These are phyloP conservation scores for Fusarium nurragi DNA, from an alignment of 2,329 filamentous ascomycete genomes.

Conservation along the genomic window DNA sequence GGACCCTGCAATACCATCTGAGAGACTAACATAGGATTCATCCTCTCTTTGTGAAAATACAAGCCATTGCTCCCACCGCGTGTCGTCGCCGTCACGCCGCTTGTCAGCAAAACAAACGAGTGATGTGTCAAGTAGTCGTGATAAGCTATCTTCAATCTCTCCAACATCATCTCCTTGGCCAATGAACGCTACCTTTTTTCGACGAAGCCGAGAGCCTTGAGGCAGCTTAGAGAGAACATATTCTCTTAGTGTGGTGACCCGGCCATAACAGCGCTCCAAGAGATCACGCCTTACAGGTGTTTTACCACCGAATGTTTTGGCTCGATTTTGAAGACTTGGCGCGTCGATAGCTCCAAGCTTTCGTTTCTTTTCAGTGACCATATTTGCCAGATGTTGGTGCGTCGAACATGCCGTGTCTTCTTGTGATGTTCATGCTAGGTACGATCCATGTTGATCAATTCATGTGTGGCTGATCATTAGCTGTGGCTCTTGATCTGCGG, in stretches of 20 bases:
- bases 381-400: conserved; percentile 18
- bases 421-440: not conserved
- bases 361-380: conserved; percentile 44
- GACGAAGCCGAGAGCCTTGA: conserved; percentile 68
- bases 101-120: conserved; percentile 67
- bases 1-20: conserved; percentile 55
- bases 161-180: conserved; percentile 46
- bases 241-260: conserved; percentile 73
- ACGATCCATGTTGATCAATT: not conserved
- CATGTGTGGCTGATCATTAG: conserved; percentile 22
- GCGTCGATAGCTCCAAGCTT: conserved; percentile 40
- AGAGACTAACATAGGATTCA: conserved; percentile 64
- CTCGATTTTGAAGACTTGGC: conserved; percentile 33
- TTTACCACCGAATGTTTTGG: conserved; percentile 4
- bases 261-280: conserved; percentile 73
- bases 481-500: conserved; percentile 14
- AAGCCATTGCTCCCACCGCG: conserved; percentile 64
- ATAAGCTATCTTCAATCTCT: conserved; percentile 57
- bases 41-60: conserved; percentile 71
- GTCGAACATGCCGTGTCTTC: conserved; percentile 20
- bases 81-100: conserved; percentile 44
- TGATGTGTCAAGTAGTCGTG: conserved; percentile 72
- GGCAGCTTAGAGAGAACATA: conserved; percentile 75
- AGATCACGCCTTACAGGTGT: conserved; percentile 64
- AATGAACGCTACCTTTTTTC: conserved; percentile 64